Percentiles rank a stretch among this genome's conserved stretches.
Evolutionary conservation across 2,329 filamentous ascomycete species (phyloP).

Genomic region (Talaromyces verruculosus): DNA sequence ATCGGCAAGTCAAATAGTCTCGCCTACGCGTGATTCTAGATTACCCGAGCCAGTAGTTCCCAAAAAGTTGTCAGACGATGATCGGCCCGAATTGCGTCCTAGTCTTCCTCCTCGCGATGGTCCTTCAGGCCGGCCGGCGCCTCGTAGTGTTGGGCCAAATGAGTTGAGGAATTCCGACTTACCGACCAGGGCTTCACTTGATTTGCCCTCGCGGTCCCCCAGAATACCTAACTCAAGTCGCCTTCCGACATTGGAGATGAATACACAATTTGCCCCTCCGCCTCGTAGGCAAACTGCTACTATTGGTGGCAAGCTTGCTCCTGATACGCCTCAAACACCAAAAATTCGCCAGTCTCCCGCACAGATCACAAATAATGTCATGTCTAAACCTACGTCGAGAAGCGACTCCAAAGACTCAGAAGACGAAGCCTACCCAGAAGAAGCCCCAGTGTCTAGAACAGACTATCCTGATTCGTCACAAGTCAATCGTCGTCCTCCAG

Average conservation of each 20-base stretch:
- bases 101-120: slow-evolving; percentile 47
- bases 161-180: slow-evolving; percentile 14
- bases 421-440: slow-evolving; percentile 50
- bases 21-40: slow-evolving; percentile 22
- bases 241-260: slow-evolving; percentile 26
- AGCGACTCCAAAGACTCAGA: slow-evolving; percentile 49
- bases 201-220: slow-evolving; percentile 19
- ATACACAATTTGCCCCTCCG: slow-evolving; percentile 32
- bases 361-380: slow-evolving; percentile 27
- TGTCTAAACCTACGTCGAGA: slow-evolving; percentile 8
- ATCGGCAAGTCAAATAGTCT: slow-evolving; percentile 33
- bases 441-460: slow-evolving; percentile 54
- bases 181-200: slow-evolving; percentile 21
- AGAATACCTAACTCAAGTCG: slow-evolving; percentile 23
- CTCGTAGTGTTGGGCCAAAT: slow-evolving; percentile 3
- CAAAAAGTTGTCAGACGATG: slow-evolving; percentile 27
- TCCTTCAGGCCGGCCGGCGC: slow-evolving; percentile 25
- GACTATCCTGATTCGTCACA: slow-evolving; percentile 82
- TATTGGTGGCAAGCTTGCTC: slow-evolving; percentile 23
- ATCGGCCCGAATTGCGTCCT: slow-evolving; percentile 49
- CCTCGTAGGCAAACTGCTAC: slow-evolving; percentile 32
- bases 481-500: slow-evolving; percentile 79
- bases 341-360: slow-evolving; percentile 28
- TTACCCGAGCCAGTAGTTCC: slow-evolving; percentile 51
- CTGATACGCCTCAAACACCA: slow-evolving; percentile 22